phyloP scores from a whole-genome alignment of 768 basidiomycete species.

The Candolleomyces eurysporus region DNA sequence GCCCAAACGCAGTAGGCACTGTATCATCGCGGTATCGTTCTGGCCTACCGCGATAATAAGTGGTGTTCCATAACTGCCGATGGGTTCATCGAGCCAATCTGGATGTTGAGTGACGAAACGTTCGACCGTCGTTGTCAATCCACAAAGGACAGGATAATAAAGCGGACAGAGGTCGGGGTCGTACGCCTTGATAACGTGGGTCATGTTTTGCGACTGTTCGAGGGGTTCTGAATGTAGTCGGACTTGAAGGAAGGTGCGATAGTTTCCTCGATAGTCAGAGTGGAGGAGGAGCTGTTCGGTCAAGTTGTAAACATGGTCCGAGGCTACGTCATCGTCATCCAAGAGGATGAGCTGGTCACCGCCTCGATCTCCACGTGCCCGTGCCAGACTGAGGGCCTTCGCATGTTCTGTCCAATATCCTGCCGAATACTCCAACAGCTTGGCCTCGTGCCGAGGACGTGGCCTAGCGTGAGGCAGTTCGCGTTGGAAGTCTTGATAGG shows the following conservation, averaged over 20 bases:
- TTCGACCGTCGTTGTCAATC: slow-evolving; percentile 1
- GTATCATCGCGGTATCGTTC: background rate
- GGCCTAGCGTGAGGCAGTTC: background rate
- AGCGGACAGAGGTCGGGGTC: background rate
- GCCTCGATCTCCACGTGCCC: background rate
- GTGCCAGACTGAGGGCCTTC: background rate
- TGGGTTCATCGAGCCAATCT: background rate
- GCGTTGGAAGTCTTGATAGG: background rate
- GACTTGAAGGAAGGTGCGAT: background rate
- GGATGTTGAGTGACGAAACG: background rate
- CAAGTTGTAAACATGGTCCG: background rate
- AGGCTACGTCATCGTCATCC: background rate
- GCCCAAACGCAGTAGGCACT: background rate
- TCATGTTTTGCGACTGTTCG: background rate
- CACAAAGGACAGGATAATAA: background rate
- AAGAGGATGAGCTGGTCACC: background rate
- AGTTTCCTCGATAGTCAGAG: background rate
- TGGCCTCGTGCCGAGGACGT: background rate
- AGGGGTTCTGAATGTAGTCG: background rate
- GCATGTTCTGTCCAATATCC: slow-evolving; percentile 1
- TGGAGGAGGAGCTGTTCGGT: slow-evolving; percentile 1
- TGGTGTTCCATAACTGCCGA: background rate
- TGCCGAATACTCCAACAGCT: background rate
- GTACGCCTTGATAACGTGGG: slow-evolving; percentile 1
- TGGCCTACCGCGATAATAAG: background rate